A percentile compares a stretch with the other conserved stretches of the same genome.
Conservation (phyloP, 331 rosid genomes). For the Malus hybrid region DNA sequence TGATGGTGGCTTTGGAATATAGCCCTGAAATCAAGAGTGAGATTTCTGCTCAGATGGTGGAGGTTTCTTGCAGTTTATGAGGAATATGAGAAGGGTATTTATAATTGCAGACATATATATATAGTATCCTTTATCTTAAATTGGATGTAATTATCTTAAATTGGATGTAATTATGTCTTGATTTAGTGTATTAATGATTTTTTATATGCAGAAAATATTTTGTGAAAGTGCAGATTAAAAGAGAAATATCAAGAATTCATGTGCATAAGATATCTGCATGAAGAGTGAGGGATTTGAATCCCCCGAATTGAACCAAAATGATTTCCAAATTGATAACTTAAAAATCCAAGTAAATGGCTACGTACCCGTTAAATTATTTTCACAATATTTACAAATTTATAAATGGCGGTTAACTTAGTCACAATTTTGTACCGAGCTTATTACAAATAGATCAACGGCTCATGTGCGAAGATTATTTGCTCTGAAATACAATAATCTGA, state of each 20-base stretch:
- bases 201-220: not conserved
- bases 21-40: not conserved
- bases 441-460: no score
- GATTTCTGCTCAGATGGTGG: not conserved
- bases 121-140: not conserved
- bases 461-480: not conserved
- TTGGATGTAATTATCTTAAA: not conserved
- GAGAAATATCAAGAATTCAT: not conserved
- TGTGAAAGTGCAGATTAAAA: not conserved
- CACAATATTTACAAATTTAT: no score
- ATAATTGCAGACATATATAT: not conserved
- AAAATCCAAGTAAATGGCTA: no score
- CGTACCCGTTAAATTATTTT: no score
- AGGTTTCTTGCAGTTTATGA: not conserved
- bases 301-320: not conserved
- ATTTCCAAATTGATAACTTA: no score
- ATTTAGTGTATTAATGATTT: not conserved
- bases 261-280: not conserved
- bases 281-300: not conserved
- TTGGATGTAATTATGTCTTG: not conserved
- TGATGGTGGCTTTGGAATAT: not conserved
- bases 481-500: not conserved
- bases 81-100: not conserved
- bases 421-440: no score
- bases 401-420: no score